Evolutionary conservation across 345 rosid species (phyloP), one percentile per base, ranked within the genome.

Genomic region (Eutrema japonicum): DNA sequence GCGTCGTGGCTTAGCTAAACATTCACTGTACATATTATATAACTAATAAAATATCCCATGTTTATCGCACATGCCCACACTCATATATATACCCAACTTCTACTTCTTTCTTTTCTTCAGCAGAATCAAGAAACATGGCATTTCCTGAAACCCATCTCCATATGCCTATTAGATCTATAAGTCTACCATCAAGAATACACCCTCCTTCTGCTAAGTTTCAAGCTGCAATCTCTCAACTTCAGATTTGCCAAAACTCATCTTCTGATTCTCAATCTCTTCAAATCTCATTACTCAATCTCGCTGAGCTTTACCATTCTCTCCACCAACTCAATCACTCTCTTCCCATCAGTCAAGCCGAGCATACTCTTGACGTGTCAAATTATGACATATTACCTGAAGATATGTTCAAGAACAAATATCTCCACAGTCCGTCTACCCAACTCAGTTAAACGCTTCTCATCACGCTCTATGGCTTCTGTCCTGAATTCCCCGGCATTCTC

Each of bases 361-460:
- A 73, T n/a, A 72, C 79, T n/a, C 75, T 83, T 5, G 84, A 84
- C 55, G 82, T 73, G 26, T 84, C 3, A 59, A 16, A 10, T 48
- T 35, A 43, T 33, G 53, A 46, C 68, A 43, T 50, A 5, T 68
- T 80, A 94, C 98, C 95, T 86, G 85, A 91, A 94, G 68, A 94
- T 94, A 77, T 91, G 96, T 22, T 88, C 83, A 60, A 94, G 96
- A 50, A 84, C 93, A 94, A 88, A 90, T 76, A 85, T 87, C 82
- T 94, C 98, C 78, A 94, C 83, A 0, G 97, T 89, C 76, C 94
- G 83, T 55, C 96, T 92, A 57, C 97, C 98, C 77, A 91, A 70
- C 72, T 91, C 98, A 16, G 96, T 91, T 56, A 94, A 89, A 53
- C 89, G 91, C 77, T 88, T 91, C 83, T 94, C 98, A 84, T 94